Conservation (phyloP, 768 basidiomycete genomes). For the Rhodotorula kratochvilovae region DNA sequence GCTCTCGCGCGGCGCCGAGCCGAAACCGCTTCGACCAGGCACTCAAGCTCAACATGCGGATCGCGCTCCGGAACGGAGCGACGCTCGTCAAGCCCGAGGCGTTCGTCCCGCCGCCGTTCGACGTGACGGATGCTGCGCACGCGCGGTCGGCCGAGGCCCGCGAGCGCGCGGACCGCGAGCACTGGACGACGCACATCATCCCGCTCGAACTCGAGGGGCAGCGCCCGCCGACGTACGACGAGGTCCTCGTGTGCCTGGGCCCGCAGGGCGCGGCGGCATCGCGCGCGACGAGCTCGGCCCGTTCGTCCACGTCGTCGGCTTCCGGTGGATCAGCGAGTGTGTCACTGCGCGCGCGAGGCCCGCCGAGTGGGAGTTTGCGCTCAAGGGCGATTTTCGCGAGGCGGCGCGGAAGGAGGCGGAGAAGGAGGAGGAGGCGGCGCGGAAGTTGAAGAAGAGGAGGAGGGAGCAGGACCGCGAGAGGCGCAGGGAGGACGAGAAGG, state of each 20-base stretch:
- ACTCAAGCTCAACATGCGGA: slow-evolving; percentile 1
- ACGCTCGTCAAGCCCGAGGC: slow-evolving; percentile 20
- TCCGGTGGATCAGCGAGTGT: slow-evolving; percentile 6
- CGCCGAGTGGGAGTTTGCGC: background rate
- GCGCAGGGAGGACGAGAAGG: background rate
- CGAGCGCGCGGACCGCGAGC: slow-evolving; percentile 1
- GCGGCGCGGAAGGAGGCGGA: background rate
- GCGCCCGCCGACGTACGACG: slow-evolving; percentile 7
- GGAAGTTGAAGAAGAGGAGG: background rate
- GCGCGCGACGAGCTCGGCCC: slow-evolving; percentile 10
- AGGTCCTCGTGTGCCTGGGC: slow-evolving; percentile 24
- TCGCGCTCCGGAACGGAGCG: slow-evolving; percentile 19
- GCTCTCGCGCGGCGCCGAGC: background rate
- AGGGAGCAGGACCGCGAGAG: background rate
- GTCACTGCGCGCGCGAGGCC: background rate
- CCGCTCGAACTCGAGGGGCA: background rate
- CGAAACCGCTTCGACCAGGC: slow-evolving; percentile 25
- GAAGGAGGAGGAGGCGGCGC: background rate
- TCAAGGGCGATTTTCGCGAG: background rate
- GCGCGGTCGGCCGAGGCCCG: background rate
- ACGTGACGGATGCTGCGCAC: background rate
- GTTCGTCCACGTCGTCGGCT: slow-evolving; percentile 25
- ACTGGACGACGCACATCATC: slow-evolving; percentile 37
- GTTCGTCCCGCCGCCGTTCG: slow-evolving; percentile 5
- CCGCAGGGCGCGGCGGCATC: background rate